Evolutionary conservation across 805 yeast genomes (phyloP).

Genomic region (Teunomyces gatunensis): DNA sequence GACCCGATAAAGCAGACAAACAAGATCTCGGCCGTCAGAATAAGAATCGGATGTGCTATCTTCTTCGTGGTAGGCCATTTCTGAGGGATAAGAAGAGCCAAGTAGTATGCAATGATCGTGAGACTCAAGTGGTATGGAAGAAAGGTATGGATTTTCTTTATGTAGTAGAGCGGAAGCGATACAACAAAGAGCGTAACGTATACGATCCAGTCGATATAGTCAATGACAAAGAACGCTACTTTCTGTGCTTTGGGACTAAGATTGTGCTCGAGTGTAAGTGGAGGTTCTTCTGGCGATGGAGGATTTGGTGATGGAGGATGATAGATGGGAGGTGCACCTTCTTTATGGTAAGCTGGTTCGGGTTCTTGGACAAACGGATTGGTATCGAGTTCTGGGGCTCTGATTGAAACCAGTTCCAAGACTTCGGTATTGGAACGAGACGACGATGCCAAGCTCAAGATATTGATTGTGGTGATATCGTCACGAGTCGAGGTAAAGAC

Average conservation of each 20-base stretch:
- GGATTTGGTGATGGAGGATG: not conserved
- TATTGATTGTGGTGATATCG: conserved; percentile 40
- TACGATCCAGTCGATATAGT: conserved; percentile 55
- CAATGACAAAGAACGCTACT: conserved; percentile 34
- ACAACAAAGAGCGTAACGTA: conserved; percentile 47
- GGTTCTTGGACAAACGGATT: conserved; percentile 7
- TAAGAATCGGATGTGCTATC: conserved; percentile 69
- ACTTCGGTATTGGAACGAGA: not conserved
- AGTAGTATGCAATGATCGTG: conserved; percentile 55
- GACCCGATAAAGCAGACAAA: conserved; percentile 61
- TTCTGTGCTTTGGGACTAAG: conserved; percentile 2
- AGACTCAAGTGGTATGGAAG: conserved; percentile 62
- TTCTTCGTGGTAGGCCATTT: conserved; percentile 45
- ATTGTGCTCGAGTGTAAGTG: not conserved
- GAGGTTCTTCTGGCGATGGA: not conserved
- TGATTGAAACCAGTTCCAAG: no score
- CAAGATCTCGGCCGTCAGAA: conserved; percentile 63
- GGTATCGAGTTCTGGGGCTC: not conserved
- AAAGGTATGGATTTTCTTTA: conserved; percentile 46
- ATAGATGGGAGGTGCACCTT: not conserved
- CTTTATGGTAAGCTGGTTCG: conserved; percentile 5
- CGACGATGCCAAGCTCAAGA: conserved; percentile 7
- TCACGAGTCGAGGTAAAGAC: conserved; percentile 26
- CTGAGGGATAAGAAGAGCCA: conserved; percentile 46
- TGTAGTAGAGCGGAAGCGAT: conserved; percentile 61